A percentile compares a stretch with the other conserved stretches of the same genome.
Conservation (phyloP, 345 rosid genomes). For the Brassica juncea region DNA sequence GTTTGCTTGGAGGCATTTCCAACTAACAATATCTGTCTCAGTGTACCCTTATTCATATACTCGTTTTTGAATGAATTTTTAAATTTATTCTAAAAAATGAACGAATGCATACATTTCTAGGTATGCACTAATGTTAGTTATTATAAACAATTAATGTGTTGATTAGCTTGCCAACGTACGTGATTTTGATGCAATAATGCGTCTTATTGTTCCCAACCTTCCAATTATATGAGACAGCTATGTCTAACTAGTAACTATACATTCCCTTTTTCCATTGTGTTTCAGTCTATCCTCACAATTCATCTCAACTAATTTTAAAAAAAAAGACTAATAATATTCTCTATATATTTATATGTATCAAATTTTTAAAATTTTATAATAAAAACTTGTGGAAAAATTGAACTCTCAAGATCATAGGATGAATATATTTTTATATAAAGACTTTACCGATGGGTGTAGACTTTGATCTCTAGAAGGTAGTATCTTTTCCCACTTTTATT, state of each 20-base stretch:
- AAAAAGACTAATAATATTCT: neutral
- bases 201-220: conserved; percentile 40
- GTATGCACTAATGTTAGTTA: neutral
- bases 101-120: neutral
- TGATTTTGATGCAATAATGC: conserved; percentile 41
- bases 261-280: conserved; percentile 28
- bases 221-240: conserved; percentile 32
- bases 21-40: conserved; percentile 40
- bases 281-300: conserved; percentile 30
- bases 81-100: neutral
- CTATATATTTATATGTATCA: neutral
- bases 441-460: neutral
- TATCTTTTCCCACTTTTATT: neutral
- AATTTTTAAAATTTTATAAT: neutral
- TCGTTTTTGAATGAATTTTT: neutral
- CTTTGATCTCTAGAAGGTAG: neutral
- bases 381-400: neutral
- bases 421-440: neutral
- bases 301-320: conserved; percentile 10
- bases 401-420: neutral
- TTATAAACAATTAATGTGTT: conserved; percentile 13
- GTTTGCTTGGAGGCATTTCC: conserved; percentile 47
- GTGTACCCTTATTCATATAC: conserved; percentile 11
- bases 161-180: conserved; percentile 34
- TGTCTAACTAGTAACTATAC: conserved; percentile 28